Base-by-base conservation (phyloP, 2,329 filamentous ascomycete species). In the Emydomyces testavorans region DNA sequence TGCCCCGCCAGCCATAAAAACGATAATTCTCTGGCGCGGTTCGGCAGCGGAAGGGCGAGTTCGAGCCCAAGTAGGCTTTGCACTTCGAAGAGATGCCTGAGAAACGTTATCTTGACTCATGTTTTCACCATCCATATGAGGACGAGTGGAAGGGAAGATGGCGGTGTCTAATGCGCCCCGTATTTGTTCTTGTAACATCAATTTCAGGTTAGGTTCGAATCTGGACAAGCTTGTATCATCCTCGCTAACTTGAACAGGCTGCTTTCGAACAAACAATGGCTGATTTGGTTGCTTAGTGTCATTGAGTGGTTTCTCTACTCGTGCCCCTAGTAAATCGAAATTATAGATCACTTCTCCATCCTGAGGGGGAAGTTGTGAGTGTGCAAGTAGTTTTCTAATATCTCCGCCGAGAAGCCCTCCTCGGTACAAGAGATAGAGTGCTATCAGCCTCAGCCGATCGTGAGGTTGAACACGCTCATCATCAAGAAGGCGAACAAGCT, bases 61-160 rank as follows among this genome's bases (percentile, higher is more conserved):
- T 46, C 86, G 85, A 1, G 92, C 92, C 92, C 92, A 98, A 35
- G 89, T 94, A 1, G 90, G 92, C 59, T 94, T 93, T 13, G 88
- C 88, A 7, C 86, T 85, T 50, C 92, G 83, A 20, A 98, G 75
- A 11, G 90, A 96, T 10, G 84, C 79, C 54, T 85, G 73, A 1
- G 71, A 67, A 29, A 70, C 71, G 56, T 82, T 70, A 35, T 73
- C 80, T 13, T 66, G 65, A 20, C 57, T 59, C 48, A 63, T 59
- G 20, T 61, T 60, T 23, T 71, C 69, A 16, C 62, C 58, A 34
- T 72, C 70, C 34, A 80, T 66, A 4, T 83, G 80, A 3, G 82
- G 82, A 52, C 83, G 82, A 50, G 83, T 78, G 52, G 83, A 87
- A 1, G 85, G 85, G 56, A 89, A 90, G 1, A 72, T 59, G 2